Conservation (phyloP, 139 green algal genomes). For the Limnomonas spitsbergensis region DNA sequence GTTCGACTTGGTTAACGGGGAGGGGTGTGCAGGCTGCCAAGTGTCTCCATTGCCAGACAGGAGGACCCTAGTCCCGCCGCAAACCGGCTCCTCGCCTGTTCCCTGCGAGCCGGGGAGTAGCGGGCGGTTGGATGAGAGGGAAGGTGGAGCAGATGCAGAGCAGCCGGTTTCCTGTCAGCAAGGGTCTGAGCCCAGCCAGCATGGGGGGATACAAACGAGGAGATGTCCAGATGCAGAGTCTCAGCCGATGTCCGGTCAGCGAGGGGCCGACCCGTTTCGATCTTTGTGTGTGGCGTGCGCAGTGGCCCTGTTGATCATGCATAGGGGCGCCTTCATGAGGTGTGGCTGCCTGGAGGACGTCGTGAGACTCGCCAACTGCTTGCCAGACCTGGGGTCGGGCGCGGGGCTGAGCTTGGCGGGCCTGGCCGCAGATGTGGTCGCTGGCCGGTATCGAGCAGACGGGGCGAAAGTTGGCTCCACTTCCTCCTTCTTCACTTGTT, state of each 20-base stretch:
- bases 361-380: background rate
- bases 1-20: background rate
- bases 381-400: background rate
- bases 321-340: background rate
- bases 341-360: background rate
- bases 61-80: background rate
- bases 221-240: background rate
- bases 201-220: background rate
- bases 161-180: too few relatives aligned
- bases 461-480: too few relatives aligned
- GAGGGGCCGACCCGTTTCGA: background rate
- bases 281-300: background rate
- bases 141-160: background rate
- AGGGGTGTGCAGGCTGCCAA: background rate
- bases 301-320: background rate
- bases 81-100: background rate
- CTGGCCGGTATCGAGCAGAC: too few relatives aligned
- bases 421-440: too few relatives aligned
- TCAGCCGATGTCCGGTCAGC: background rate
- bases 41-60: background rate
- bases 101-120: too few relatives aligned
- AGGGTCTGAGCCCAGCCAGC: too few relatives aligned
- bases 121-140: background rate
- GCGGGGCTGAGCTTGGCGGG: background rate
- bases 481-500: too few relatives aligned